These are phyloP conservation scores for Pseudogymnoascus sp. DNA, from an alignment of 2,329 filamentous ascomycete species.

Conservation along the genomic window DNA sequence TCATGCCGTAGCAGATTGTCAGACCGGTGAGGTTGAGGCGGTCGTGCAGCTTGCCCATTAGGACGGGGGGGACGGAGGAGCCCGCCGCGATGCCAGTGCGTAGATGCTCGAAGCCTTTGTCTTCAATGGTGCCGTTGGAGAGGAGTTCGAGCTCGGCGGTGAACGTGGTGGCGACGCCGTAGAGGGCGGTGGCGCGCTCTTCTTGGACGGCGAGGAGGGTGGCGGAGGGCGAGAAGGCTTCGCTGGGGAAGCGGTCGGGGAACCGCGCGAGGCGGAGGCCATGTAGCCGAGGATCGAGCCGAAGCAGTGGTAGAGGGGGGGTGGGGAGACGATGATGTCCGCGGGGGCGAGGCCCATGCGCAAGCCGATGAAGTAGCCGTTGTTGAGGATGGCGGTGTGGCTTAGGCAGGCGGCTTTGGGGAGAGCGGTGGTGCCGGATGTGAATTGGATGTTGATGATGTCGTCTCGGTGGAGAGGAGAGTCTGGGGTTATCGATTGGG, in stretches of 20 bases:
- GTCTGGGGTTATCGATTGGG: slow-evolving; percentile 36
- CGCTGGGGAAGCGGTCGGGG: slow-evolving; percentile 73
- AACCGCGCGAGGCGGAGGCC: slow-evolving; percentile 77
- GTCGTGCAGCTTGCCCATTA: slow-evolving; percentile 71
- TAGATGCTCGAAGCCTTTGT: slow-evolving; percentile 56
- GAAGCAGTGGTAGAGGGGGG: slow-evolving; percentile 86
- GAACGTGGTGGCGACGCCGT: slow-evolving; percentile 94
- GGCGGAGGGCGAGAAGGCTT: slow-evolving; percentile 76
- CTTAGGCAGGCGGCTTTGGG: slow-evolving; percentile 89
- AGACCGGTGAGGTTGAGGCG: slow-evolving; percentile 71
- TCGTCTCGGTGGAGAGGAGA: slow-evolving; percentile 53
- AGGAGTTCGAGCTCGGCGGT: slow-evolving; percentile 78
- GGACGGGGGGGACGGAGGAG: slow-evolving; percentile 70
- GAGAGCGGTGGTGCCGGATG: slow-evolving; percentile 83
- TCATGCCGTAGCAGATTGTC: slow-evolving; percentile 72
- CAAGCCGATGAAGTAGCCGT: slow-evolving; percentile 75
- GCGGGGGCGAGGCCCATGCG: slow-evolving; percentile 71
- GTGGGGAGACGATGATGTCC: slow-evolving; percentile 78
- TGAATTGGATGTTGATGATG: slow-evolving; percentile 93
- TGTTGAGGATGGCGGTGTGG: slow-evolving; percentile 85
- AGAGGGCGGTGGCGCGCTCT: slow-evolving; percentile 57
- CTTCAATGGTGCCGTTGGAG: slow-evolving; percentile 37
- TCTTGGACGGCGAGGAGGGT: slow-evolving; percentile 47
- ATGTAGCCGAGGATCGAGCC: slow-evolving; percentile 90
- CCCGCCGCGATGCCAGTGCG: slow-evolving; percentile 91